Base-by-base conservation (phyloP, 2,329 filamentous ascomycete species). In the Aureobasidium namibiae region DNA sequence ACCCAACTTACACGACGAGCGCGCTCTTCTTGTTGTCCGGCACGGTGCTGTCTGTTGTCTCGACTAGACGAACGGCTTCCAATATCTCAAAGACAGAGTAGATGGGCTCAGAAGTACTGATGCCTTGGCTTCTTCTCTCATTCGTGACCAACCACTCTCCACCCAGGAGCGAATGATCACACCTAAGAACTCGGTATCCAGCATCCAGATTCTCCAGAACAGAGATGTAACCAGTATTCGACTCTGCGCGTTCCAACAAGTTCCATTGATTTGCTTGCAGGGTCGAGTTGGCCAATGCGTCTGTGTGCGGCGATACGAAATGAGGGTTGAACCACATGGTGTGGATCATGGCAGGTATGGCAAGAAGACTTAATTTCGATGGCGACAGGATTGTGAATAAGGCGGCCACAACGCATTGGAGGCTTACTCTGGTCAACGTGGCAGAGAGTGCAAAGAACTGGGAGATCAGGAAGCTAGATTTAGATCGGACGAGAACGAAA, bases 61-160 rank as follows among this genome's bases (percentile, higher is more conserved):
- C 79, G 24, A 96, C 80, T 33, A 99, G 80, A 23, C 94, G 83
- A 7, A 97, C 87, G 3, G 92, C 90, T 72, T 99, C 94, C 1
- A 99, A 82, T 81, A 96, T 95, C 26, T 90, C 87, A 71, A 99
- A 99, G n/a, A 97, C 88, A 10, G 90, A 87, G 70, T 97, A 99
- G 59, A 99, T 90, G 0, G 92, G 90, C 73, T 99, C 94, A 11
- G 84, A 82, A 18, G 90, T 76, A 45, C 80, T 72, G 65, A 78
- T 74, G 46, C 74, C 76, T 61, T 74, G 69, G 39, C 66, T 63
- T 24, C 56, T 59, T 31, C 75, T 62, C 48, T 70, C 61, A 1
- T 72, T 70, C 1, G 79, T 81, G 70, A 86, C 72, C 13, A 87
- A 81, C 92, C 92, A 99, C 73, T 96, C 89, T 36, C 94, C 94